These are phyloP conservation scores for Xylaria sp. DNA, from an alignment of 2,329 filamentous ascomycete species.

Conservation along the genomic window DNA sequence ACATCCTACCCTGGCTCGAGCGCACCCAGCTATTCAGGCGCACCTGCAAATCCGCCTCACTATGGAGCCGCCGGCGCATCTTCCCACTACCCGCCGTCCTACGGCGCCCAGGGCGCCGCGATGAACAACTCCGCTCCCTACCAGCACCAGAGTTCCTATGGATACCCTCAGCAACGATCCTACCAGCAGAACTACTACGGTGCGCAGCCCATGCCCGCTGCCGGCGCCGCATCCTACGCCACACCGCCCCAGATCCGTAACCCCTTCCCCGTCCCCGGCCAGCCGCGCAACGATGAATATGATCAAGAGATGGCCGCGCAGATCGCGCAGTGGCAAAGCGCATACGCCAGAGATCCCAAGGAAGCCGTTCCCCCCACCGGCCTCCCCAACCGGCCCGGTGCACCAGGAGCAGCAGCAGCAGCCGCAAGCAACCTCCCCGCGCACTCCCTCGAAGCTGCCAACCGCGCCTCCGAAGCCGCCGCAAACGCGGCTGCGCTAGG, in stretches of 20 bases:
- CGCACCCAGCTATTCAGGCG: constrained; percentile 34
- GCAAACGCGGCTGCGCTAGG: constrained; percentile 42
- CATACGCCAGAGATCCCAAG: constrained; percentile 56
- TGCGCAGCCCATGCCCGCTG: constrained; percentile 22
- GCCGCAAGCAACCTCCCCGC: constrained; percentile 30
- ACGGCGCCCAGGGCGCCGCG: constrained; percentile 32
- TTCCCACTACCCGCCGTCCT: constrained; percentile 33
- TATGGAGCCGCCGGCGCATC: constrained; percentile 39
- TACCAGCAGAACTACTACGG: constrained; percentile 35
- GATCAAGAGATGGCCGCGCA: constrained; percentile 84
- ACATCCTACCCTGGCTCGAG: constrained; percentile 32
- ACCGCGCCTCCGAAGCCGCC: constrained; percentile 31
- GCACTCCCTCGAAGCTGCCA: constrained; percentile 34
- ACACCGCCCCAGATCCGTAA: constrained; percentile 68
- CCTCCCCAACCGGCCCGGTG: constrained; percentile 24
- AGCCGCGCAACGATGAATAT: constrained; percentile 41
- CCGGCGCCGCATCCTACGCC: constrained; percentile 40
- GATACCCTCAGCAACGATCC: constrained; percentile 20
- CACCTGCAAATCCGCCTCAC: constrained; percentile 36
- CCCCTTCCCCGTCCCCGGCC: constrained; percentile 66
- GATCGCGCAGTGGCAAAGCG: constrained; percentile 92
- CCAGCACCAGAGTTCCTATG: constrained; percentile 23
- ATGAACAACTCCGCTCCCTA: constrained; percentile 22
- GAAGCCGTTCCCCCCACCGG: constrained; percentile 44
- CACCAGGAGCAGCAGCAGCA: neutral